These are phyloP conservation scores for Russula ochroleuca DNA, from an alignment of 768 basidiomycete species.

Conservation along the genomic window DNA sequence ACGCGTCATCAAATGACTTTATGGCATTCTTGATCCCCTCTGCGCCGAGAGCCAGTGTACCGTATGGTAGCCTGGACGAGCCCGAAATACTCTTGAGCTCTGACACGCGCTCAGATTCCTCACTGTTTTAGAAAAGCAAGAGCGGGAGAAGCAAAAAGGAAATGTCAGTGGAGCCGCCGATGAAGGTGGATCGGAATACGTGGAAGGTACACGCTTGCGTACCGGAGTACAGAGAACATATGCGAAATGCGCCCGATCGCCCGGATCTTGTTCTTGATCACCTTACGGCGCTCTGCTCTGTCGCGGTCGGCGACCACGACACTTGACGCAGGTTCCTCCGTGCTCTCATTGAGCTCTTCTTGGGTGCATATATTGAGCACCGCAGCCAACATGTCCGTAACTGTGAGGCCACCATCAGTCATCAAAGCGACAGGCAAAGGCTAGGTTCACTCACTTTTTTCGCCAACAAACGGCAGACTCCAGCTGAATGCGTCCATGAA, in stretches of 20 bases:
- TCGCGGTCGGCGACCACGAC: slow-evolving; percentile 39
- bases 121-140: slow-evolving; percentile 43
- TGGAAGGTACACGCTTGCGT: slow-evolving; percentile 30
- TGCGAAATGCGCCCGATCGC: slow-evolving; percentile 95
- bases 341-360: slow-evolving; percentile 86
- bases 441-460: slow-evolving; percentile 70
- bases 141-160: not conserved
- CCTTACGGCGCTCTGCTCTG: slow-evolving; percentile 69
- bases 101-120: slow-evolving; percentile 96
- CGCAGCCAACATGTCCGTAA: slow-evolving; percentile 98
- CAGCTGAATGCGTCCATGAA: slow-evolving; percentile 98
- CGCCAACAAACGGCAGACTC: slow-evolving; percentile 95
- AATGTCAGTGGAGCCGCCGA: not conserved
- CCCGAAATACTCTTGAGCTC: slow-evolving; percentile 92
- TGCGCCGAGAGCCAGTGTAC: slow-evolving; percentile 77
- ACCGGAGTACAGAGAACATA: slow-evolving; percentile 94
- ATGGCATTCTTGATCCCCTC: slow-evolving; percentile 97
- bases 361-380: slow-evolving; percentile 97
- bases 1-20: slow-evolving; percentile 93
- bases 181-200: not conserved
- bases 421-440: not conserved
- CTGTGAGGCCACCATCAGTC: slow-evolving; percentile 40
- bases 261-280: slow-evolving; percentile 98
- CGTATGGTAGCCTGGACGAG: slow-evolving; percentile 72
- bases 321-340: slow-evolving; percentile 33